These are phyloP conservation scores for Talaromyces sp. DNA, from an alignment of 2,329 filamentous ascomycete species.

Conservation along the genomic window DNA sequence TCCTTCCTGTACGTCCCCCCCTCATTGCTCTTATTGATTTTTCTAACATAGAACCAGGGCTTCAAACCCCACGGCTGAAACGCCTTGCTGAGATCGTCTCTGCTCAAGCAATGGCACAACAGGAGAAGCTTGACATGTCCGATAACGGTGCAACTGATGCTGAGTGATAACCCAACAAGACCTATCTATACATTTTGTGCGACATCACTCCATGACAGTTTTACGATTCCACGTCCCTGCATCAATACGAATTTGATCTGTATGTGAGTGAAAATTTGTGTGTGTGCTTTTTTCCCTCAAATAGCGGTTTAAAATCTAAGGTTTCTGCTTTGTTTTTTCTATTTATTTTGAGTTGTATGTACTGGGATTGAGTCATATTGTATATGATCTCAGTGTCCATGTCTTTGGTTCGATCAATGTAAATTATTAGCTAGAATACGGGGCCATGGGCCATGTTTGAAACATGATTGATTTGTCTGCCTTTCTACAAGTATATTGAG, in stretches of 20 bases:
- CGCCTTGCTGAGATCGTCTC: constrained; percentile 97
- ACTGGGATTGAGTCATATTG: not conserved
- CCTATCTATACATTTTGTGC: not conserved
- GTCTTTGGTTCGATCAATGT: not conserved
- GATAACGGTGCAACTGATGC: constrained; percentile 11
- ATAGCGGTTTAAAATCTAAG: not conserved
- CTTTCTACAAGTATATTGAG: not conserved
- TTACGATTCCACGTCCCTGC: constrained; percentile 9
- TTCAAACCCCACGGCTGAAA: constrained; percentile 93
- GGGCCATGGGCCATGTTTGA: not conserved
- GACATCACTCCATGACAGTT: constrained; percentile 8
- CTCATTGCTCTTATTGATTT: not conserved
- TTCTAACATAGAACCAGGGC: constrained; percentile 54
- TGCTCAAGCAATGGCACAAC: constrained; percentile 90
- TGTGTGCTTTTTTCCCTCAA: not conserved
- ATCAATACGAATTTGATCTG: constrained; percentile 2
- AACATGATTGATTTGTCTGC: not conserved
- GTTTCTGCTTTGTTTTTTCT: not conserved
- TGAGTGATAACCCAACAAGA: not conserved
- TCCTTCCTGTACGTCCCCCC: constrained; percentile 72
- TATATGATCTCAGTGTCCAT: not conserved
- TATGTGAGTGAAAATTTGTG: constrained; percentile 8
- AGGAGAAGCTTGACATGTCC: constrained; percentile 67
- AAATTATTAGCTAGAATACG: not conserved
- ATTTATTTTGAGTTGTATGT: not conserved